A percentile compares a stretch with the other conserved stretches of the same genome.
These are phyloP conservation scores for Chondrostereum purpureum DNA, from an alignment of 1,284 basidiomycete species.

Conservation along the genomic window DNA sequence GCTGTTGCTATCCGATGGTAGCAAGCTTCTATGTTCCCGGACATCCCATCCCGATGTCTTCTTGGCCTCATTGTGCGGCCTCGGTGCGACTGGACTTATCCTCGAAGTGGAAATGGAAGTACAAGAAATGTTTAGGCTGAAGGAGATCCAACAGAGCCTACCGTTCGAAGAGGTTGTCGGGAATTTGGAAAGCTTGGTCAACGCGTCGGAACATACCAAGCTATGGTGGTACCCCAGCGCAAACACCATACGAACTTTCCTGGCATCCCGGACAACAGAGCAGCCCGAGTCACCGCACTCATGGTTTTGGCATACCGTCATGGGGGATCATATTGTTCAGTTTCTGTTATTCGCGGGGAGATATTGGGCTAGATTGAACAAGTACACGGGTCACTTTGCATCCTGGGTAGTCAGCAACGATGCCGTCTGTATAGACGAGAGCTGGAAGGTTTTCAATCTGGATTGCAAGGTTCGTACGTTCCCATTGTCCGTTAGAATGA, in stretches of 20 bases:
- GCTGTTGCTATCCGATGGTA: slow-evolving; percentile 70
- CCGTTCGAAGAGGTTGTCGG: slow-evolving; percentile 60
- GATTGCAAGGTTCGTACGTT: slow-evolving; percentile 78
- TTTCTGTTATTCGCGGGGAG: slow-evolving; percentile 71
- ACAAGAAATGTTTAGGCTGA: slow-evolving; percentile 78
- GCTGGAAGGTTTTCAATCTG: slow-evolving; percentile 77
- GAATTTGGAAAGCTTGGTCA: slow-evolving; percentile 50
- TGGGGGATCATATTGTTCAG: slow-evolving; percentile 76
- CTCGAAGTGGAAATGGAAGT: slow-evolving; percentile 74
- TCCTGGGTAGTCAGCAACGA: slow-evolving; percentile 53
- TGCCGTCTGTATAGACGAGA: slow-evolving; percentile 61
- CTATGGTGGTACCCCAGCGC: slow-evolving; percentile 94
- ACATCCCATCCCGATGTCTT: slow-evolving; percentile 73
- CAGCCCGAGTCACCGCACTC: slow-evolving; percentile 37
- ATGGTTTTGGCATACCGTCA: slow-evolving; percentile 64
- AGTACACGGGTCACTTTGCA: slow-evolving; percentile 47
- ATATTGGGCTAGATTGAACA: slow-evolving; percentile 48
- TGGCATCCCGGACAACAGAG: neutral
- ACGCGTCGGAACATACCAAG: slow-evolving; percentile 79
- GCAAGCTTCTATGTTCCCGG: slow-evolving; percentile 63
- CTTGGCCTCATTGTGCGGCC: slow-evolving; percentile 85
- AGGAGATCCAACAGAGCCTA: slow-evolving; percentile 68
- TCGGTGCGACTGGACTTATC: slow-evolving; percentile 92
- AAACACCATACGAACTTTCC: slow-evolving; percentile 51
- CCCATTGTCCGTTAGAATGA: slow-evolving; percentile 91